Evolutionary conservation across 2,329 filamentous ascomycete species (phyloP).

Genomic region (Diplocarpon mali): DNA sequence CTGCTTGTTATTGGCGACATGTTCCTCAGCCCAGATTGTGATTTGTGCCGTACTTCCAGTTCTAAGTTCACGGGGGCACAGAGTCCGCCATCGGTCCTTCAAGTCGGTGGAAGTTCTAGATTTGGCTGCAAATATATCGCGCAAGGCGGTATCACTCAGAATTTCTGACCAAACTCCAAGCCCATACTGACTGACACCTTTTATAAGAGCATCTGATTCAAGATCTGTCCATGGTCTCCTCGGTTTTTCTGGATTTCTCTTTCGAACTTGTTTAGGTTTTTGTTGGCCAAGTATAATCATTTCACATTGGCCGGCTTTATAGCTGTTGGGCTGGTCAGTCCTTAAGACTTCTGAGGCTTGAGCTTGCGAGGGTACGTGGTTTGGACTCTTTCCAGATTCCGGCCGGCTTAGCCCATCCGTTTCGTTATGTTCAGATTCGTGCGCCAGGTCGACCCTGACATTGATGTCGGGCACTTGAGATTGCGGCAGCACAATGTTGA

Average conservation of each 20-base stretch:
- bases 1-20: constrained; percentile 33
- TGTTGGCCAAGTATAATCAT: not conserved
- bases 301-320: not conserved
- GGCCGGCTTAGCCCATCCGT: not conserved
- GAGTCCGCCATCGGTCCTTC: constrained; percentile 56
- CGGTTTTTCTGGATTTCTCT: constrained; percentile 36
- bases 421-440: not conserved
- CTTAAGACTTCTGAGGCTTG: too few species aligned
- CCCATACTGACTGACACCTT: constrained; percentile 51
- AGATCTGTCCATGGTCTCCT: constrained; percentile 54
- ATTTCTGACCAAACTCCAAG: constrained; percentile 57
- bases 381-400: not conserved
- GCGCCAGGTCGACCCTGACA: not conserved
- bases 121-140: constrained; percentile 42
- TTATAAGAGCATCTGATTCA: constrained; percentile 50
- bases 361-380: not conserved
- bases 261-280: constrained; percentile 4
- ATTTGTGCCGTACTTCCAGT: constrained; percentile 16
- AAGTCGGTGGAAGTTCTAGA: constrained; percentile 49
- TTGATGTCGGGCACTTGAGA: constrained; percentile 9
- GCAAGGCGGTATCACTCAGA: constrained; percentile 41
- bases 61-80: constrained; percentile 47
- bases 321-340: not conserved
- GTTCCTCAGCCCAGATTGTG: constrained; percentile 8
- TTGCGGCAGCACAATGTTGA: constrained; percentile 22